Percentiles rank a stretch among this genome's conserved stretches.
phyloP scores from a whole-genome alignment of 257 asterid genomes.

The Solanum lycopersicoides region DNA sequence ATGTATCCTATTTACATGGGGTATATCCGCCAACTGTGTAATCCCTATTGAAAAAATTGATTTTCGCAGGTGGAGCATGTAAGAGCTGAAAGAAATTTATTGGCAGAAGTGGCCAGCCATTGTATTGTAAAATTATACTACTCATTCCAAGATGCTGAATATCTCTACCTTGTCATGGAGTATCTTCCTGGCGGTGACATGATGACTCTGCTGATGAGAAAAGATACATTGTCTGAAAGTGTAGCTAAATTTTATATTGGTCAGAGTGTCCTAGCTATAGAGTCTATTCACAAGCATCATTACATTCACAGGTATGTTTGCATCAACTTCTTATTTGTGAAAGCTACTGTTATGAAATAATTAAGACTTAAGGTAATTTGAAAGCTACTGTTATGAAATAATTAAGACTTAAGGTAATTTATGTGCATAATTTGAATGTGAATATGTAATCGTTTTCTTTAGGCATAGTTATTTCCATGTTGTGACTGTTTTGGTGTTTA shows the following conservation, averaged over 20 bases:
- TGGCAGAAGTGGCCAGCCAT: constrained; percentile 18
- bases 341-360: not conserved
- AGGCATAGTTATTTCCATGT: not conserved
- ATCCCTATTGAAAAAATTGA: not conserved
- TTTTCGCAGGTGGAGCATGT: constrained; percentile 20
- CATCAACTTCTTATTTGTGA: not conserved
- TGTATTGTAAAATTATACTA: constrained; percentile 16
- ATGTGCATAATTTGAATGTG: not conserved
- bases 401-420: not conserved
- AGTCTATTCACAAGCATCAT: constrained; percentile 17
- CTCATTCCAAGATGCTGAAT: constrained; percentile 20
- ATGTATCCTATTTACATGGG: not conserved
- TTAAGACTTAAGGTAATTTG: not conserved
- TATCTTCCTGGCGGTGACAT: constrained; percentile 98
- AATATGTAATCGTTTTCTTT: not conserved
- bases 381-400: not conserved
- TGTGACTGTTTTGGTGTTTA: not conserved
- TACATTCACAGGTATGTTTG: constrained; percentile 14
- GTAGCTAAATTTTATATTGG: constrained; percentile 16
- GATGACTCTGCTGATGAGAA: constrained; percentile 97
- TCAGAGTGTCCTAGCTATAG: constrained; percentile 15
- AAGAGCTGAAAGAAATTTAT: constrained; percentile 15
- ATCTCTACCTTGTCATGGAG: constrained; percentile 56
- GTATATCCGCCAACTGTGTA: not conserved
- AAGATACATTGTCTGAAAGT: constrained; percentile 12